Conservation (phyloP, 2,329 filamentous ascomycete genomes). For the Exutisphaerella laricina region DNA sequence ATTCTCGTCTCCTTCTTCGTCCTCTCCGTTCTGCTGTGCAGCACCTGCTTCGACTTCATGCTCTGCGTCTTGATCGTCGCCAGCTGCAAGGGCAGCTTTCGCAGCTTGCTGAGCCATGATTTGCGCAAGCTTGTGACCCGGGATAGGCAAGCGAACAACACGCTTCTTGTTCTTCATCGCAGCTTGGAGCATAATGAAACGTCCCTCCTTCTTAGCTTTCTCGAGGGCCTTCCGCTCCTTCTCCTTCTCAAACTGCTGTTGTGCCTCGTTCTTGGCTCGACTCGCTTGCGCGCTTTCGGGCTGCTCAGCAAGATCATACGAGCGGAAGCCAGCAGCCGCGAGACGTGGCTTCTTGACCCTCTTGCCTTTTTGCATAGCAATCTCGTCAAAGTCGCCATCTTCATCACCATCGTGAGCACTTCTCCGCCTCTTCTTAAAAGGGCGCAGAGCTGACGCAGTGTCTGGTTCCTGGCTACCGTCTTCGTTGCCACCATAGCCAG, state of each 20-base stretch:
- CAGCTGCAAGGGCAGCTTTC: constrained; percentile 22
- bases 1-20: constrained; percentile 8
- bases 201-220: constrained; percentile 39
- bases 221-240: constrained; percentile 39
- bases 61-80: constrained; percentile 29
- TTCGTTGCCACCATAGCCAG: constrained; percentile 21
- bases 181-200: constrained; percentile 43
- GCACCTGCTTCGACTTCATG: constrained; percentile 24
- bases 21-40: constrained; percentile 19
- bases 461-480: constrained; percentile 30
- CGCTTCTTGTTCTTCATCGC: constrained; percentile 42
- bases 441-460: constrained; percentile 17
- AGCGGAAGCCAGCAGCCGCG: constrained; percentile 30
- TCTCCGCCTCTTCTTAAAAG: constrained; percentile 26
- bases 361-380: constrained; percentile 34
- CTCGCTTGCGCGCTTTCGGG: constrained; percentile 19
- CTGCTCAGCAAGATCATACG: constrained; percentile 28
- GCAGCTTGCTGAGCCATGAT: constrained; percentile 32
- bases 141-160: constrained; percentile 39
- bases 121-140: constrained; percentile 34
- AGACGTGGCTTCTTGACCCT: constrained; percentile 33
- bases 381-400: constrained; percentile 30
- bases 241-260: constrained; percentile 45
- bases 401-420: constrained; percentile 18
- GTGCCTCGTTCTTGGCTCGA: constrained; percentile 39